Evolutionary conservation across 202 grass and related monocot species (phyloP).

Genomic region (Hordeum pubiflorum): DNA sequence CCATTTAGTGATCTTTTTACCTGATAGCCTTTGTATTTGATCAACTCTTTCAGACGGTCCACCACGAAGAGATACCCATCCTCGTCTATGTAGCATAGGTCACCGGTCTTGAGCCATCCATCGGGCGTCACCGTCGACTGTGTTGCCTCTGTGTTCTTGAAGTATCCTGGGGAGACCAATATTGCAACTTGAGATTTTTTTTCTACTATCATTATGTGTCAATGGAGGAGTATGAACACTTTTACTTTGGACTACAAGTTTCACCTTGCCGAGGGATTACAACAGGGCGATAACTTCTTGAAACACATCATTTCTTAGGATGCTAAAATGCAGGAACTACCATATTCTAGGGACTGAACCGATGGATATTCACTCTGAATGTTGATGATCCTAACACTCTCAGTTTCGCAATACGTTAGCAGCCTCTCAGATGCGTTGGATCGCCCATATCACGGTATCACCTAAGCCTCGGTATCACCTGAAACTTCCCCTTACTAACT

Average conservation of each 20-base stretch:
- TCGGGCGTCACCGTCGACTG: conserved; percentile 47
- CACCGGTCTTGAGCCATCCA: conserved; percentile 82
- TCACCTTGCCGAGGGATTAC: not conserved
- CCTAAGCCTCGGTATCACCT: too few species aligned
- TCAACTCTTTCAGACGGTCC: conserved; percentile 85
- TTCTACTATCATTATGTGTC: not conserved
- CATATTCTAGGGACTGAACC: not conserved
- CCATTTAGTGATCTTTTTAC: conserved; percentile 31
- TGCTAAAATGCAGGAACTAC: not conserved
- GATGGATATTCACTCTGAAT: not conserved
- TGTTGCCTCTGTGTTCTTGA: conserved; percentile 76
- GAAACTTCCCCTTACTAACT: too few species aligned
- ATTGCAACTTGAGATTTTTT: not conserved
- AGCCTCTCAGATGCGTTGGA: too few species aligned
- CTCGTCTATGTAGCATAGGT: conserved; percentile 88
- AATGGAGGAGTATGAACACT: not conserved
- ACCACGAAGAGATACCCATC: conserved; percentile 88
- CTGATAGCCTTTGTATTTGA: conserved; percentile 98
- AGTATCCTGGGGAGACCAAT: conserved; percentile 51
- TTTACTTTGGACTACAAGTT: not conserved
- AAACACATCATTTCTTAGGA: not conserved
- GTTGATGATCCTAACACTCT: not conserved
- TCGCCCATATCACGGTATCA: too few species aligned
- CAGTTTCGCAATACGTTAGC: not conserved
- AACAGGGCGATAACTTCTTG: not conserved